Evolutionary conservation across 1,284 basidiomycete genomes (phyloP).

Genomic region (Cryptococcus amylolentus): DNA sequence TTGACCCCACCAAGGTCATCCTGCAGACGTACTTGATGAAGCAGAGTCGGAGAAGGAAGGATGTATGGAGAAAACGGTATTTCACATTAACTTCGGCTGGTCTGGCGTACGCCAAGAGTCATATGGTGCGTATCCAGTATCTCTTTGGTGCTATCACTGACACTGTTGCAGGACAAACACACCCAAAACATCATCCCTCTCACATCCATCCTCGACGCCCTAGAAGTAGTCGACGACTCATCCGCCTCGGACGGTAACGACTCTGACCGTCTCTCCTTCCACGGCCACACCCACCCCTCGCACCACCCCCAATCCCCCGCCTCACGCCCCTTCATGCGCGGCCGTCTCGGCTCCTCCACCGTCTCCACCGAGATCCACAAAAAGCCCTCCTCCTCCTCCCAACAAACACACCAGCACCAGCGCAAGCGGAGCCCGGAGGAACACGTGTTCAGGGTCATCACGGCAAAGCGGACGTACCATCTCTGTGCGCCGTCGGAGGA

Average conservation of each 20-base stretch:
- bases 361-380: neutral
- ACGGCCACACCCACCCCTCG: conserved; percentile 5
- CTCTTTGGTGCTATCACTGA: neutral
- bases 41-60: conserved; percentile 70
- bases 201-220: conserved; percentile 80
- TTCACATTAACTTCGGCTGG: conserved; percentile 78
- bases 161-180: conserved; percentile 66
- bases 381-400: neutral
- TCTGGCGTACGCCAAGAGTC: conserved; percentile 75
- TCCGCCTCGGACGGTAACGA: conserved; percentile 27
- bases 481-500: conserved; percentile 95
- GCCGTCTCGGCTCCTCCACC: conserved; percentile 4
- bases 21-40: conserved; percentile 94
- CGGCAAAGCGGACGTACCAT: conserved; percentile 82
- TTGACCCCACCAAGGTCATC: conserved; percentile 67
- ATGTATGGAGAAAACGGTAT: conserved; percentile 94
- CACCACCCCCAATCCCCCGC: conserved; percentile 8
- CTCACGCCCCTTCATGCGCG: conserved; percentile 9
- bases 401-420: neutral
- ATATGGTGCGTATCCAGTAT: conserved; percentile 64
- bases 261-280: conserved; percentile 22
- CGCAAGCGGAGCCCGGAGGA: conserved; percentile 25
- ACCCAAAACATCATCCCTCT: conserved; percentile 82
- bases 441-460: conserved; percentile 92
- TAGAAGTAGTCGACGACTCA: conserved; percentile 61